A percentile compares a stretch with the other conserved stretches of the same genome.
phyloP scores from a whole-genome alignment of 306 rosid species.

The Morella rubra region DNA sequence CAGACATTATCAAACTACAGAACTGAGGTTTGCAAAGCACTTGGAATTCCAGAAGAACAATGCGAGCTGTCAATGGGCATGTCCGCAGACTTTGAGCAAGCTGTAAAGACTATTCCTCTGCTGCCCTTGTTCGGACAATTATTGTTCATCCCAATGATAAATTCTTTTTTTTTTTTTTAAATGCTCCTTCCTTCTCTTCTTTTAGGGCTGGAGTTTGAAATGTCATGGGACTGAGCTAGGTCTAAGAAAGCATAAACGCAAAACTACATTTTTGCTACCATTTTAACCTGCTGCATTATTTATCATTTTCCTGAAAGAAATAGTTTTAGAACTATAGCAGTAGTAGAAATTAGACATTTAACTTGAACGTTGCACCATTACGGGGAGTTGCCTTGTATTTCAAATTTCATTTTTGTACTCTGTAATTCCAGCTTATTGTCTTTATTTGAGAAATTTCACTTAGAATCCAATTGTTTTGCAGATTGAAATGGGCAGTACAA shows the following conservation, averaged over 20 bases:
- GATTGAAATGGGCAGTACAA: slow-evolving; percentile 95
- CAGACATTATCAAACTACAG: slow-evolving; percentile 72
- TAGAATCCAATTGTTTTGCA: slow-evolving; percentile 41
- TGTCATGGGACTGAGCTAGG: neutral
- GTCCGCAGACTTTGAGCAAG: slow-evolving; percentile 92
- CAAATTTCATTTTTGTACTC: neutral
- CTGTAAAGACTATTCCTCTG: slow-evolving; percentile 54
- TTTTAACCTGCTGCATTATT: neutral
- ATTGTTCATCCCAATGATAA: neutral
- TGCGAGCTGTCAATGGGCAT: slow-evolving; percentile 96
- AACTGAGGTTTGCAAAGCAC: slow-evolving; percentile 73
- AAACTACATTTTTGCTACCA: neutral
- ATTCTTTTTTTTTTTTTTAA: neutral
- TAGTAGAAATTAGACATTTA: neutral
- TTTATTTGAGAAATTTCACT: slow-evolving; percentile 11
- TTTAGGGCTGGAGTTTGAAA: neutral
- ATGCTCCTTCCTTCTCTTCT: neutral
- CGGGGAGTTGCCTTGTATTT: neutral
- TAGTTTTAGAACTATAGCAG: neutral
- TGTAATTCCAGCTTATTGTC: neutral
- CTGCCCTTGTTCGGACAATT: neutral
- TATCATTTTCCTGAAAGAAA: neutral
- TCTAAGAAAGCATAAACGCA: neutral
- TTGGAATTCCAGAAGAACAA: slow-evolving; percentile 68
- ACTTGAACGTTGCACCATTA: neutral